Base-by-base conservation (phyloP, 495 filamentous ascomycete species). In the Extremus antarcticus region DNA sequence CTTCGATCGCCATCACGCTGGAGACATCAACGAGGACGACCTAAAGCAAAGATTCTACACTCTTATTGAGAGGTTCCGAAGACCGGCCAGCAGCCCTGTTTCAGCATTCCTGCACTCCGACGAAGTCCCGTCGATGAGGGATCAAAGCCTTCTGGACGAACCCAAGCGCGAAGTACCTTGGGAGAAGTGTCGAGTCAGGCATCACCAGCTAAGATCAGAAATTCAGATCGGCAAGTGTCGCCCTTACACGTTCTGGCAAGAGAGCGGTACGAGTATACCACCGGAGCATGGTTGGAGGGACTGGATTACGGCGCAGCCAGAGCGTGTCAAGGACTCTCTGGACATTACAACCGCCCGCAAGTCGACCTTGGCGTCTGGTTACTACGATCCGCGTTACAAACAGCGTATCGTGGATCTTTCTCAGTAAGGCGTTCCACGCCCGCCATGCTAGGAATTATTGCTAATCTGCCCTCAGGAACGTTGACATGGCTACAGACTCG, bases 291-390 rank as follows among this genome's bases (percentile, higher is more conserved):
- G 67, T 47, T 80, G 72, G 74, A 71, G 68, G 43, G 58, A 67
- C 52, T 78, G 75, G 74, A 66, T 72, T 46, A 64, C 65, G 52
- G 65, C 63, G 9, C 69, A 76, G 57, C 71, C 76, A 0, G 73
- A 82, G 17, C 73, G 87, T 16, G 75, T 86, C 2, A 72, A 75
- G 54, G 88, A 94, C 61, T 77, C 81, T 0, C 67, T 87, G 41
- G 88, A 94, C 50, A 78, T 86, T 29, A 71, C 75, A 10, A 74
- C 76, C 41, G 67, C 85, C 3, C 69, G 74, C 17, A 76, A 70
- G 25, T 43, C 71, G 74, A 20, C 73, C 75, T 51, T 74, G 78
- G n/a, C n/a, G n/a, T n/a, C n/a, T n/a, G n/a, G n/a, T n/a, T n/a
- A n/a, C n/a, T n/a, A n/a, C n/a, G n/a, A n/a, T n/a, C n/a, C n/a